Percentiles rank a stretch among this genome's conserved stretches.
Conservation (phyloP, 441 rosid genomes). For the Capsella rubella region DNA sequence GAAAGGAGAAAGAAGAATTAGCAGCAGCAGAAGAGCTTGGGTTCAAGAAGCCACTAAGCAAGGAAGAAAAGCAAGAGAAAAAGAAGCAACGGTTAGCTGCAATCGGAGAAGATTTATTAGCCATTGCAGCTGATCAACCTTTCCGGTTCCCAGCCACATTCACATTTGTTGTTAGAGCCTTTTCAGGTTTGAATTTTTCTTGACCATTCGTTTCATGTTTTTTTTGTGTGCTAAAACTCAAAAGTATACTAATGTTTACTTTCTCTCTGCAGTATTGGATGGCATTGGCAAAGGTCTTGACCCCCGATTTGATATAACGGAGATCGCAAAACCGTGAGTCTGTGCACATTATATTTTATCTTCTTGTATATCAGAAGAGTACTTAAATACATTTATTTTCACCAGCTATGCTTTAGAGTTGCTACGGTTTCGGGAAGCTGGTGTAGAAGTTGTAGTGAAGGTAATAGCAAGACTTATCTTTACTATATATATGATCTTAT, state of each 20-base stretch:
- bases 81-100: constrained; percentile 99
- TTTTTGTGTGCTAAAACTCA: constrained; percentile 16
- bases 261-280: constrained; percentile 75
- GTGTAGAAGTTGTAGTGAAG: constrained; percentile 92
- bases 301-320: constrained; percentile 97
- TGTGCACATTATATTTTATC: constrained; percentile 9
- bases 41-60: constrained; percentile 84
- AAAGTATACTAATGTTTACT: constrained; percentile 13
- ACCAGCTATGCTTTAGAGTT: constrained; percentile 92
- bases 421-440: constrained; percentile 93
- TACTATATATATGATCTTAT: constrained; percentile 18
- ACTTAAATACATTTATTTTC: constrained; percentile 42
- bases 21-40: constrained; percentile 78
- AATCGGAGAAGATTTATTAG: constrained; percentile 94
- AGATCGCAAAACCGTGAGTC: constrained; percentile 98
- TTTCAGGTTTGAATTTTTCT: constrained; percentile 69
- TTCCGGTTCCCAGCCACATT: constrained; percentile 98
- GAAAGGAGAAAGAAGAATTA: constrained; percentile 91
- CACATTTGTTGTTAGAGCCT: constrained; percentile 99
- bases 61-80: constrained; percentile 92
- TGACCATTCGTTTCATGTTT: constrained; percentile 19
- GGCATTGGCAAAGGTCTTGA: constrained; percentile 99
- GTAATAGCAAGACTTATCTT: constrained; percentile 48
- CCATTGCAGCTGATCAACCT: constrained; percentile 98
- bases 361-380: constrained; percentile 28